Evolutionary conservation across 1,139 yeast genomes (phyloP).

Genomic region (Blastobotrys proliferans): DNA sequence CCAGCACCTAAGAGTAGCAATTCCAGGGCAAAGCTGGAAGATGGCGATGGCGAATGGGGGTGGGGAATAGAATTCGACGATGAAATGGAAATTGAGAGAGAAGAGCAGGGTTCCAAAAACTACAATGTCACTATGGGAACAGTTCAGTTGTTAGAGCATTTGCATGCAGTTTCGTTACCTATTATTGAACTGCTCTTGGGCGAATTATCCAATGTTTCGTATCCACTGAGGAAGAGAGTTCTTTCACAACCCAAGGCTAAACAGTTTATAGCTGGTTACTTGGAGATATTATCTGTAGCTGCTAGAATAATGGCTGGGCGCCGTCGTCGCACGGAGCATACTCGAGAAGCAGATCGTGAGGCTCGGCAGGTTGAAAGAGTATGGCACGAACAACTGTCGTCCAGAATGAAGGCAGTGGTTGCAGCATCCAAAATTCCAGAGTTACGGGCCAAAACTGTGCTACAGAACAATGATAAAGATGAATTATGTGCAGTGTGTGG

Average conservation of each 20-base stretch:
- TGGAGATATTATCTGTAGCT: conserved; percentile 8
- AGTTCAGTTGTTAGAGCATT: conserved; percentile 2
- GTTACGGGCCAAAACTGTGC: neutral
- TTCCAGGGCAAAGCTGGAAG: neutral
- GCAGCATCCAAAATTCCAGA: neutral
- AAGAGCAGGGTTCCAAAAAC: neutral
- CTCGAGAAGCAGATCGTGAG: conserved; percentile 10
- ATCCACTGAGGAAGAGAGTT: conserved; percentile 11
- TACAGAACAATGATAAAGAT: neutral
- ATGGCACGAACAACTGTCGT: conserved; percentile 7
- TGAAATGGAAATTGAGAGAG: neutral
- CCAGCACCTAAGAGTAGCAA: neutral
- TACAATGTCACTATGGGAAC: conserved; percentile 1
- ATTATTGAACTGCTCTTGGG: conserved; percentile 7
- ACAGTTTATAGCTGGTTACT: conserved; percentile 10
- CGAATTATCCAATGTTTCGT: conserved; percentile 5
- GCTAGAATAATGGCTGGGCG: conserved; percentile 14
- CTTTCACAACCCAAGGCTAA: conserved; percentile 13
- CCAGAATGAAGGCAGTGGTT: conserved; percentile 3
- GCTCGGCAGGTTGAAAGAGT: conserved; percentile 12
- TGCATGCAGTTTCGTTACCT: conserved; percentile 9
- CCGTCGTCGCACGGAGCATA: neutral
- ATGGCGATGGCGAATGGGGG: conserved; percentile 1
- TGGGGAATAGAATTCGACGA: conserved; percentile 1
- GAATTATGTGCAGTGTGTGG: conserved; percentile 10